Base-by-base conservation (phyloP, 148 eudicot genomes). In the Vaccinium darrowii region DNA sequence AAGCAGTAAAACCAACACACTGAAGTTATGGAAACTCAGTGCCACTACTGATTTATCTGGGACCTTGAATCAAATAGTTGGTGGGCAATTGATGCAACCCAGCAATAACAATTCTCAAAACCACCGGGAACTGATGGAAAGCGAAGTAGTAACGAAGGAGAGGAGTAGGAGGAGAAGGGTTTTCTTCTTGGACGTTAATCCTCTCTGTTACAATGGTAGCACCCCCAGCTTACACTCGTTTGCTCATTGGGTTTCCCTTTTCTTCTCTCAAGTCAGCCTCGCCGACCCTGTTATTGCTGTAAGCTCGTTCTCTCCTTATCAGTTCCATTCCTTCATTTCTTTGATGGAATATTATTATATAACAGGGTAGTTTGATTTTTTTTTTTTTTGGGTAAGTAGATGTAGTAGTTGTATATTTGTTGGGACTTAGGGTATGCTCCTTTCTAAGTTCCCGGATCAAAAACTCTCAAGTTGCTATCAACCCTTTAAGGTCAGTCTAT, bases 151-250 rank as follows among this genome's bases (percentile, higher is more conserved):
- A 65, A 78, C 50, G 43, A 23, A 81, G n/a, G 84, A 85, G 65
- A 94, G 85, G 82, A 84, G 82, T 73, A 94, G 99, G 86, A 94
- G 84, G 82, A 85, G 83, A 76, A 94, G 99, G 86, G 94, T 94
- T 4, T 96, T 96, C 91, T 92, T 96, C 80, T 90, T 96, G 89
- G 99, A 96, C 85, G 99, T 96, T 8, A 96, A 96, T 86, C 95
- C 98, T 25, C 83, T 96, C 50, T 93, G 98, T 84, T 96, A 96
- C 69, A 88, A 88, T 18, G 98, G 95, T 11, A 92, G 90, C 85
- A 88, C 81, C 18, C 95, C 94, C 7, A 92, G 92, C 90, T 92
- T 96, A 78, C 89, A 86, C 23, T 83, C 95, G 85, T 96, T 96
- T 87, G 90, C 91, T 82, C 88, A 85, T 25, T 96, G 99, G 99